phyloP scores from a whole-genome alignment of 805 yeast species.

The Candida yuanshanica region DNA sequence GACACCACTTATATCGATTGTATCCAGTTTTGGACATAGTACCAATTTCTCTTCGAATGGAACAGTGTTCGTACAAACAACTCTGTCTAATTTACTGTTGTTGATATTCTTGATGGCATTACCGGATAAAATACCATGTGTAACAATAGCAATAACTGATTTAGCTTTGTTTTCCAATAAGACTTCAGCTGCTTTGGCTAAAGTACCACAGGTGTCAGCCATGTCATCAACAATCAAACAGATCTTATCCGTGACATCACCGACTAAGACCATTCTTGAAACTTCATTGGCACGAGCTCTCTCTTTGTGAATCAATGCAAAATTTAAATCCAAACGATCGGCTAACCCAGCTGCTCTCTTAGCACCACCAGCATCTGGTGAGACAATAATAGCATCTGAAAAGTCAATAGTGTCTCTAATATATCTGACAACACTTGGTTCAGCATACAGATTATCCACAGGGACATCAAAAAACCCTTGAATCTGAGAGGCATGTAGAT shows the following conservation, averaged over 20 bases:
- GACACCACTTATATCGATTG: conserved; percentile 66
- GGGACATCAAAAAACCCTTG: conserved; percentile 84
- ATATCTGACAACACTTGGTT: conserved; percentile 73
- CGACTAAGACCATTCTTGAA: conserved; percentile 78
- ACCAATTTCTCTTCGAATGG: conserved; percentile 63
- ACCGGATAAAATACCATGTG: conserved; percentile 76
- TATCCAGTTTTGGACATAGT: conserved; percentile 56
- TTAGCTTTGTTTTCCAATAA: conserved; percentile 62
- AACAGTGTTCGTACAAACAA: conserved; percentile 76
- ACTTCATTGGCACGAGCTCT: conserved; percentile 81
- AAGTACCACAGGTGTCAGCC: conserved; percentile 88
- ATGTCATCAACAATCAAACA: conserved; percentile 82
- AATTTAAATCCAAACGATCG: conserved; percentile 70
- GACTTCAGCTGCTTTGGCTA: conserved; percentile 77
- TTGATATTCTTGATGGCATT: conserved; percentile 69
- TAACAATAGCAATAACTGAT: conserved; percentile 74
- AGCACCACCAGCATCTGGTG: conserved; percentile 91
- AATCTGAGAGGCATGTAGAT: conserved; percentile 82
- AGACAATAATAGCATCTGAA: conserved; percentile 64
- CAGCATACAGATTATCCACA: conserved; percentile 80
- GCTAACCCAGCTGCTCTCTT: conserved; percentile 85
- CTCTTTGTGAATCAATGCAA: conserved; percentile 82
- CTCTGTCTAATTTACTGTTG: conserved; percentile 58
- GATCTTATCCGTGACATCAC: conserved; percentile 71
- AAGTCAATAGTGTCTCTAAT: conserved; percentile 56